Base-by-base conservation (phyloP, 1,284 basidiomycete species). In the Fistulina hepatica region DNA sequence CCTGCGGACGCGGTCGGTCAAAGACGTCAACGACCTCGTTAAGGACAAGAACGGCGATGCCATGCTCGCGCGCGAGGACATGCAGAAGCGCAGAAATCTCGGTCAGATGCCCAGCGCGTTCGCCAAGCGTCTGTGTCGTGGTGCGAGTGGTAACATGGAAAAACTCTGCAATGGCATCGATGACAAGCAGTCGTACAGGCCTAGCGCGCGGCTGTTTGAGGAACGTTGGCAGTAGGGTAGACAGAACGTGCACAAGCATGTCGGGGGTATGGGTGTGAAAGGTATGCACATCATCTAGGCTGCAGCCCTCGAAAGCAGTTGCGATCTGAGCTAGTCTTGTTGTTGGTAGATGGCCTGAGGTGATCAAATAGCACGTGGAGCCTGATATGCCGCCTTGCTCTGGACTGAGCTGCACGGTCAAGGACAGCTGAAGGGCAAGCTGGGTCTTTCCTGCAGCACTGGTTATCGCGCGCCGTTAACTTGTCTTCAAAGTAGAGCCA, bases 361-460 rank as follows among this genome's bases (percentile, higher is more conserved):
- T 80, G 4, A 80, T 82, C 41, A 94, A 57, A 55, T 82, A 86
- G 56, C 76, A 89, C 20, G 73, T 66, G 19, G 70, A 76, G 28
- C 71, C 84, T 33, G 51, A 64, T 33, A 74, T 56, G 27, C 73
- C 76, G 9, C 69, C 73, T 3, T 61, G 58, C 26, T 54, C 54
- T 40, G 12, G 50, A 27, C 81, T 74, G 2, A 86, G 63, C 53
- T 92, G 89, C 1, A 83, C 80, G 13, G 71, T 64, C 17, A 93
- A 60, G 4, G 84, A 77, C 4, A 88, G 65, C 46, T 89, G 82
- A 12, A 93, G 64, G 2, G 81, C 81, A 3, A 93, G 59, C 49
- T 92, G 88, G 2, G 85, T 89, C 59, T 94, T 94, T 21, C 90
- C 90, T 17, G 88, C 76, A 17, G 85, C 78, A 55, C 89, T 93